Percentiles rank a stretch among this genome's conserved stretches.
phyloP scores from a whole-genome alignment of 192 early-diverging fungal species.

The Coemansia sp. region DNA sequence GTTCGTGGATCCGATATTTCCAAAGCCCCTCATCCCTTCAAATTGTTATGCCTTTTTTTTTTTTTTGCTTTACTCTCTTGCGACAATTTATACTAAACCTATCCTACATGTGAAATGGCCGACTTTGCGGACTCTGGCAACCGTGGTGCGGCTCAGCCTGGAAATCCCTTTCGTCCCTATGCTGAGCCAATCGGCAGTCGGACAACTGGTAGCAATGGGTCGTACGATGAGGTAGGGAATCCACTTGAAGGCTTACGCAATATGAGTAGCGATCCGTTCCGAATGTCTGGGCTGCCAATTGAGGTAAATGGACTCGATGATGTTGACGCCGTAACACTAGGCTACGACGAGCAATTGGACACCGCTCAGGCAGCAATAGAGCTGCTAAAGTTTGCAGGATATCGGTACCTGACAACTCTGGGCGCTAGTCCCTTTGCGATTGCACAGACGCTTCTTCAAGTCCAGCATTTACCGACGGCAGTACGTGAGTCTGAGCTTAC shows the following conservation, averaged over 20 bases:
- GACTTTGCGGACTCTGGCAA: constrained; percentile 23
- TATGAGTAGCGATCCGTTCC: constrained; percentile 9
- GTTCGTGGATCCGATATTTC: too few species aligned
- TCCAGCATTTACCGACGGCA: constrained; percentile 64
- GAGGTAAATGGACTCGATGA: constrained; percentile 19
- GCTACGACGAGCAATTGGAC: constrained; percentile 31
- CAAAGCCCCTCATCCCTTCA: too few species aligned
- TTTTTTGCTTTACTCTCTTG: constrained; percentile 1
- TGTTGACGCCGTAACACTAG: constrained; percentile 17
- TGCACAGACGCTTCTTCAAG: constrained; percentile 70
- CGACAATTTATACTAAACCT: background rate
- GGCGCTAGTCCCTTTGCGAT: constrained; percentile 64
- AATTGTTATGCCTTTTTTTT: constrained; percentile 2
- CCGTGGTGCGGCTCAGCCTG: constrained; percentile 4
- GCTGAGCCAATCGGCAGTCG: constrained; percentile 25
- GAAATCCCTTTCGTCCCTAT: constrained; percentile 44
- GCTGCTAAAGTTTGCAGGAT: constrained; percentile 61
- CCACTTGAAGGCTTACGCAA: constrained; percentile 37
- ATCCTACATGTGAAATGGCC: constrained; percentile 21
- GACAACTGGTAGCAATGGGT: constrained; percentile 5
- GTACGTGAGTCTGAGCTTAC: constrained; percentile 7
- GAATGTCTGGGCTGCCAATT: constrained; percentile 8
- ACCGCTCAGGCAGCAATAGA: constrained; percentile 55
- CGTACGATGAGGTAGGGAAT: constrained; percentile 36
- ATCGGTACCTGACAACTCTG: constrained; percentile 63